Conservation (phyloP, 768 basidiomycete genomes). For the Punctularia strigosozonata region DNA sequence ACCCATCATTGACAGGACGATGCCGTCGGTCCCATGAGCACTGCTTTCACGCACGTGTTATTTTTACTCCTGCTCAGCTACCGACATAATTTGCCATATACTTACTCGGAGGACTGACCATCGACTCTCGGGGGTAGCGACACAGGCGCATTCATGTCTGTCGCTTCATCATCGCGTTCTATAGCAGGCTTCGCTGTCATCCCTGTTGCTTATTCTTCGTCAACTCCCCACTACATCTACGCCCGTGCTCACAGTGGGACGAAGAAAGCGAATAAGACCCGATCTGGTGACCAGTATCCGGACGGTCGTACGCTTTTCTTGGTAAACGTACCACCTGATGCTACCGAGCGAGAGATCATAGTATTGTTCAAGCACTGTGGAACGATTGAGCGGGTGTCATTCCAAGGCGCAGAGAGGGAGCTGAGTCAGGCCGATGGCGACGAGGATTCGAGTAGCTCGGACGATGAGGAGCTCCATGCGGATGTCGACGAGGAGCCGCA, state of each 20-base stretch:
- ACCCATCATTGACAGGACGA: too few species aligned
- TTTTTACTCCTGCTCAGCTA: too few species aligned
- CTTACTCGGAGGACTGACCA: too few species aligned
- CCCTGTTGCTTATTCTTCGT: conserved; percentile 25
- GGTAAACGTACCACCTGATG: conserved; percentile 82
- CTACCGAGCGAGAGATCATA: conserved; percentile 69
- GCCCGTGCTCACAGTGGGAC: conserved; percentile 51
- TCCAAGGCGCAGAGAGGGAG: conserved; percentile 34
- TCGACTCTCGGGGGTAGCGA: too few species aligned
- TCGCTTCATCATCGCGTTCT: too few species aligned
- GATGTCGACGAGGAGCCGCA: conserved; percentile 28
- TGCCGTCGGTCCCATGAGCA: too few species aligned
- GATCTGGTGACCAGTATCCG: conserved; percentile 22
- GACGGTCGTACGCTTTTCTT: conserved; percentile 74
- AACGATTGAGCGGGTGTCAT: conserved; percentile 62
- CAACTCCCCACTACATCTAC: conserved; percentile 64
- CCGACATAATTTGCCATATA: too few species aligned
- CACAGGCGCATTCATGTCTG: too few species aligned
- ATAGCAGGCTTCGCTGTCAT: conserved; percentile 38
- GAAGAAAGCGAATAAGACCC: conserved; percentile 22
- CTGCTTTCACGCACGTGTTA: too few species aligned
- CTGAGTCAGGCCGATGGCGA: conserved; percentile 14
- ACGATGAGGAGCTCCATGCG: conserved; percentile 25
- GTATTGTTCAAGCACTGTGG: conserved; percentile 71
- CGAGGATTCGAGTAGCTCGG: conserved; percentile 12